Conservation (phyloP, 2,329 filamentous ascomycete genomes). For the Cercospora sojina region DNA sequence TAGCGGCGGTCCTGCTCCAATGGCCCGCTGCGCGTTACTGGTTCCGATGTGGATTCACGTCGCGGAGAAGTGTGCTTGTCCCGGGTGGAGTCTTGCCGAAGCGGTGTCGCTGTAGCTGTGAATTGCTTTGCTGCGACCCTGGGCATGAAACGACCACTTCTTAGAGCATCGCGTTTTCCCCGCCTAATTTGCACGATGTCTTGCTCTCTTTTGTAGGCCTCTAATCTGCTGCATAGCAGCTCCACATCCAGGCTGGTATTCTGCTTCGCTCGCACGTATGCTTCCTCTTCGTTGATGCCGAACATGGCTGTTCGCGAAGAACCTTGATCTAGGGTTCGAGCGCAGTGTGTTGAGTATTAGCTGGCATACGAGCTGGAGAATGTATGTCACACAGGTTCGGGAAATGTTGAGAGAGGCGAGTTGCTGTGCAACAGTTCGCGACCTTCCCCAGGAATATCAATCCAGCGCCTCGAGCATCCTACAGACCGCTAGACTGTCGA, state of each 20-base stretch:
- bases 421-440: background rate
- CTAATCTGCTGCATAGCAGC: slow-evolving; percentile 26
- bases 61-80: background rate
- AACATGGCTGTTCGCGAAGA: background rate
- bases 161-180: slow-evolving; percentile 18
- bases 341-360: background rate
- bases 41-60: background rate
- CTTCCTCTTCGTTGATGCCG: background rate
- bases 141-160: slow-evolving; percentile 20
- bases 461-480: background rate
- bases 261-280: background rate
- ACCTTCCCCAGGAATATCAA: background rate
- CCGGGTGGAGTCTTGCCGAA: background rate
- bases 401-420: background rate
- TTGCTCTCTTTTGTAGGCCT: slow-evolving; percentile 24
- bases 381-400: background rate
- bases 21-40: background rate
- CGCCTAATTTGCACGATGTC: slow-evolving; percentile 16
- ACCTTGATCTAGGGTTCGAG: background rate
- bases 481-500: slow-evolving; percentile 7
- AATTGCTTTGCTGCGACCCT: slow-evolving; percentile 22
- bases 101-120: slow-evolving; percentile 20
- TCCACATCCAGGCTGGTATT: slow-evolving; percentile 15
- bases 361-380: no score
- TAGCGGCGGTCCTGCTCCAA: background rate